These are phyloP conservation scores for Phytophthora parvispora DNA, from an alignment of 352 stramenopile species.

Conservation along the genomic window DNA sequence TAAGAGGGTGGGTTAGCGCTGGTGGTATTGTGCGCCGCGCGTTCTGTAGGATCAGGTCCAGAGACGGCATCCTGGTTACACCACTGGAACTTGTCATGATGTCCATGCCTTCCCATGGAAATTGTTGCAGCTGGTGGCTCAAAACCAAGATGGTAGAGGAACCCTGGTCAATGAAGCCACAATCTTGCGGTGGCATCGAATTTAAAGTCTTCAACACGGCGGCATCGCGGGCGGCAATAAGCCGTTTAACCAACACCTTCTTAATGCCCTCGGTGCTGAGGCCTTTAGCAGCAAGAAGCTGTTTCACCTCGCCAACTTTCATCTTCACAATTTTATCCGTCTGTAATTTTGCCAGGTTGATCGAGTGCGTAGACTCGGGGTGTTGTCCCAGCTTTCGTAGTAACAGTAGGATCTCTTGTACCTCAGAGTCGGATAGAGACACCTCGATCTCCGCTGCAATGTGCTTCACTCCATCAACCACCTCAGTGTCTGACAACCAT, in stretches of 20 bases:
- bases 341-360: constrained; percentile 27
- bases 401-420: constrained; percentile 26
- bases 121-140: constrained; percentile 69
- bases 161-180: not conserved
- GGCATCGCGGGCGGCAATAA: constrained; percentile 44
- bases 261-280: constrained; percentile 57
- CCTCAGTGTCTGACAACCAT: constrained; percentile 54
- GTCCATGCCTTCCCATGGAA: constrained; percentile 87
- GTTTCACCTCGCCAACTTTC: constrained; percentile 57
- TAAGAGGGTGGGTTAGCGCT: not conserved
- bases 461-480: constrained; percentile 45
- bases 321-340: constrained; percentile 47
- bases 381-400: constrained; percentile 18
- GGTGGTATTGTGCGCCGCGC: not conserved
- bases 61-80: constrained; percentile 82
- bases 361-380: constrained; percentile 7
- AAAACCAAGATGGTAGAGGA: constrained; percentile 73
- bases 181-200: not conserved
- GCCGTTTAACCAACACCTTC: constrained; percentile 55
- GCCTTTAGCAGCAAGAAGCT: constrained; percentile 36
- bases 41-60: constrained; percentile 68
- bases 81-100: constrained; percentile 45
- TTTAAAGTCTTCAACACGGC: constrained; percentile 6
- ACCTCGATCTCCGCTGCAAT: constrained; percentile 45
- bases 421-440: constrained; percentile 25